These are phyloP conservation scores for Solanum ossicruentum DNA, from an alignment of 257 asterid genomes.

Conservation along the genomic window DNA sequence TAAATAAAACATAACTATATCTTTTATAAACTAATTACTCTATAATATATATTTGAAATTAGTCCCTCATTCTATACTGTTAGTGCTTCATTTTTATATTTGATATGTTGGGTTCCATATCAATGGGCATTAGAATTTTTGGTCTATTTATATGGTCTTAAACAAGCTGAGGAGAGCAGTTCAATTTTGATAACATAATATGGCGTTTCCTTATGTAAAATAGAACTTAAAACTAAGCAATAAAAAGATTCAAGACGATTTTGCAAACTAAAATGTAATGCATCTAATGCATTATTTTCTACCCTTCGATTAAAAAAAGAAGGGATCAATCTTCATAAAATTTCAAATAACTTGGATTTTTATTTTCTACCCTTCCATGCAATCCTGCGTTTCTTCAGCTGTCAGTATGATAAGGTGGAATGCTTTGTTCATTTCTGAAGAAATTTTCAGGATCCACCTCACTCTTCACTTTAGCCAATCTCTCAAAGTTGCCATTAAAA, in stretches of 20 bases:
- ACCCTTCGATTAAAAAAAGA: too few relatives aligned
- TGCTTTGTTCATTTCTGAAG: background rate
- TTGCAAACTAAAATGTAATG: background rate
- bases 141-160: background rate
- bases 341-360: background rate
- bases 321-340: background rate
- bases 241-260: background rate
- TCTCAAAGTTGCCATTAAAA: background rate
- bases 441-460: background rate
- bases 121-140: background rate
- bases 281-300: background rate
- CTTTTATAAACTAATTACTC: too few relatives aligned
- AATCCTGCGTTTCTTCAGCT: background rate
- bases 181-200: background rate
- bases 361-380: background rate
- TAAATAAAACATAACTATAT: too few relatives aligned
- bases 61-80: too few relatives aligned
- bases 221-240: background rate
- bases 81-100: background rate
- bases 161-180: too few relatives aligned
- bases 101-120: background rate
- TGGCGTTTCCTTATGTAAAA: background rate
- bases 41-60: too few relatives aligned
- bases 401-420: background rate
- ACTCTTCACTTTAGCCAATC: background rate